A percentile compares a stretch with the other conserved stretches of the same genome.
Conservation (phyloP, 2,329 filamentous ascomycete species). For the Pleurostoma richardsiae region DNA sequence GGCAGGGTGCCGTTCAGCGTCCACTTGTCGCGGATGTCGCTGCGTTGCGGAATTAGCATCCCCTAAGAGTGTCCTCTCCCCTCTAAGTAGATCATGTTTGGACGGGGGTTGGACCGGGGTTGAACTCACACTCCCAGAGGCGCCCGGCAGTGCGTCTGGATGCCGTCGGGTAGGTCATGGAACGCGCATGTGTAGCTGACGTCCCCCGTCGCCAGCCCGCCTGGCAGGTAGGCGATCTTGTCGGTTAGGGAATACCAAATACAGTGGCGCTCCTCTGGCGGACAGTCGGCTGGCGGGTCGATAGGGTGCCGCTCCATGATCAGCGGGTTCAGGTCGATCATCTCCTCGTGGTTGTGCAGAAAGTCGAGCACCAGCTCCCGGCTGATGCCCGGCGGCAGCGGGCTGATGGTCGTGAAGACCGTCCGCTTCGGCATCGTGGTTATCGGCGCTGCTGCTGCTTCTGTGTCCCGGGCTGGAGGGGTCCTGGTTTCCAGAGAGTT, state of each 20-base stretch:
- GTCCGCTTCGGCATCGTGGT: constrained; percentile 60
- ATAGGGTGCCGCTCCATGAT: constrained; percentile 68
- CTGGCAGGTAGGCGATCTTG: constrained; percentile 69
- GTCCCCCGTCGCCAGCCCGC: constrained; percentile 57
- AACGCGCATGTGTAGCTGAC: constrained; percentile 79
- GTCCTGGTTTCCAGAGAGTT: too few relatives aligned
- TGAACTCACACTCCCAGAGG: constrained; percentile 58
- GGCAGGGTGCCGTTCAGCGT: constrained; percentile 66
- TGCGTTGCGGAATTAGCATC: too few relatives aligned
- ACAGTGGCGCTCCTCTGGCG: constrained; percentile 65
- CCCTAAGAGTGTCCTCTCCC: too few relatives aligned
- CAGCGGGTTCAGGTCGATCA: constrained; percentile 86
- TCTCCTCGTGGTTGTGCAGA: constrained; percentile 71
- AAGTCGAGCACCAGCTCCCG: constrained; percentile 68
- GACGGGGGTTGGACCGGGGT: background rate
- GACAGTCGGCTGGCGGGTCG: constrained; percentile 59
- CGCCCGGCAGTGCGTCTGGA: constrained; percentile 81
- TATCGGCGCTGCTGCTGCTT: too few relatives aligned
- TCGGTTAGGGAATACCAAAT: constrained; percentile 79
- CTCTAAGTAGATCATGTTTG: too few relatives aligned
- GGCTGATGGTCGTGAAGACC: constrained; percentile 73
- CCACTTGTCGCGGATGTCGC: constrained; percentile 73
- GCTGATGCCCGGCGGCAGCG: constrained; percentile 63
- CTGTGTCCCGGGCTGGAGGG: too few relatives aligned
- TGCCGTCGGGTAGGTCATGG: constrained; percentile 64